Evolutionary conservation across 768 basidiomycete genomes (phyloP).

Genomic region (Podaxis sp.): DNA sequence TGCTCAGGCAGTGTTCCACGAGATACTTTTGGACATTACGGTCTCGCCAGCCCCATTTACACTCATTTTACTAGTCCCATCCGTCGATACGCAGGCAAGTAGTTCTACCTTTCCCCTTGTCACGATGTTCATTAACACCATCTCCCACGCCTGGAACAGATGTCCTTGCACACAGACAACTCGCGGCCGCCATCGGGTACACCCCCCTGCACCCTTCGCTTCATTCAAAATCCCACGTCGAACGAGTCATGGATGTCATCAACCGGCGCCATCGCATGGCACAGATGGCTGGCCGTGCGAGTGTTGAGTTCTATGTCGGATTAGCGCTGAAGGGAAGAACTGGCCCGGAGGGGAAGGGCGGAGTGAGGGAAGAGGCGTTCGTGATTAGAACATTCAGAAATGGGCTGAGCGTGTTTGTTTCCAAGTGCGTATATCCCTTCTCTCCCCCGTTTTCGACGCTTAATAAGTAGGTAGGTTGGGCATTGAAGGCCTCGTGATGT

Average conservation of each 20-base stretch:
- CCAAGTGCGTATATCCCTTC: slow-evolving; percentile 55
- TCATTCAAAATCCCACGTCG: slow-evolving; percentile 86
- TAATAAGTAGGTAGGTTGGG: slow-evolving; percentile 57
- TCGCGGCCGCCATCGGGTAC: slow-evolving; percentile 85
- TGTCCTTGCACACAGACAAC: slow-evolving; percentile 90
- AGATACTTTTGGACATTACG: slow-evolving; percentile 95
- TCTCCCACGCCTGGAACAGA: slow-evolving; percentile 38
- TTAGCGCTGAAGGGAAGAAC: slow-evolving; percentile 77
- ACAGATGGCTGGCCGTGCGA: slow-evolving; percentile 95
- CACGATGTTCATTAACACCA: neutral
- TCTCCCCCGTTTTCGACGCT: neutral
- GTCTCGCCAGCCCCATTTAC: slow-evolving; percentile 94
- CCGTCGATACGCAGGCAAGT: slow-evolving; percentile 85
- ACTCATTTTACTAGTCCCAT: slow-evolving; percentile 99
- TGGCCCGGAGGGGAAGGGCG: slow-evolving; percentile 32
- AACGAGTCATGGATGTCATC: slow-evolving; percentile 79
- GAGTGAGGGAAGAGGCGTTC: slow-evolving; percentile 78
- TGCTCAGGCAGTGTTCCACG: slow-evolving; percentile 90
- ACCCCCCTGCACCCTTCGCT: slow-evolving; percentile 79
- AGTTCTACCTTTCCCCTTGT: neutral
- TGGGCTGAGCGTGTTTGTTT: slow-evolving; percentile 94
- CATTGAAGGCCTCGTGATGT: slow-evolving; percentile 90
- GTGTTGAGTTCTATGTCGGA: slow-evolving; percentile 97
- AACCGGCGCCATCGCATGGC: slow-evolving; percentile 94
- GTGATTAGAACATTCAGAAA: slow-evolving; percentile 94